Conservation (phyloP, 345 rosid genomes). For the Eutrema japonicum region DNA sequence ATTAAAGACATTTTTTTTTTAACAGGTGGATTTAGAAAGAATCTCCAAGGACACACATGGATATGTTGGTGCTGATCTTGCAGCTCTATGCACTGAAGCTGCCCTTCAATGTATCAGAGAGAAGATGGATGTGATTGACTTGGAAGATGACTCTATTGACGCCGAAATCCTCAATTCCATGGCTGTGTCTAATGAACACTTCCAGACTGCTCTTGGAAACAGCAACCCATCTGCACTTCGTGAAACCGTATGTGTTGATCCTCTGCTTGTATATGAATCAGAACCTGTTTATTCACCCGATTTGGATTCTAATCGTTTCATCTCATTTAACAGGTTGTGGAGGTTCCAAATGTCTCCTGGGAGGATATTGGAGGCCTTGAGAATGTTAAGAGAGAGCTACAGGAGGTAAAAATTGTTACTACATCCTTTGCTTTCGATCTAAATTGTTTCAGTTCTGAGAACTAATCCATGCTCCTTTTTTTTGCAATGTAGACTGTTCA, state of each 20-base stretch:
- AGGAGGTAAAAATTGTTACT: constrained; percentile 61
- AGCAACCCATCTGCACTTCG: constrained; percentile 90
- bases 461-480: not conserved
- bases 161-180: constrained; percentile 93
- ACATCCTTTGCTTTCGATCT: not conserved
- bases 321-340: constrained; percentile 70
- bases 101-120: constrained; percentile 98
- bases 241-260: constrained; percentile 65
- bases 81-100: constrained; percentile 95
- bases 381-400: constrained; percentile 93
- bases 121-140: constrained; percentile 96
- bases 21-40: constrained; percentile 90
- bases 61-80: constrained; percentile 98
- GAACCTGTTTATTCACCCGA: not conserved
- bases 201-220: constrained; percentile 82
- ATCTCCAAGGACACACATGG: constrained; percentile 93
- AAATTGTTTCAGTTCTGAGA: not conserved
- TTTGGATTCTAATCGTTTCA: not conserved
- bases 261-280: not conserved
- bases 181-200: constrained; percentile 96
- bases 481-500: constrained; percentile 77
- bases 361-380: constrained; percentile 96
- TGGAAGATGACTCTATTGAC: constrained; percentile 93
- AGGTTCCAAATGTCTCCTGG: constrained; percentile 92
- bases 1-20: not conserved